Percentiles rank a stretch among this genome's conserved stretches.
Evolutionary conservation across 2,329 filamentous ascomycete species (phyloP).

Genomic region (Chaetomium strumarium): DNA sequence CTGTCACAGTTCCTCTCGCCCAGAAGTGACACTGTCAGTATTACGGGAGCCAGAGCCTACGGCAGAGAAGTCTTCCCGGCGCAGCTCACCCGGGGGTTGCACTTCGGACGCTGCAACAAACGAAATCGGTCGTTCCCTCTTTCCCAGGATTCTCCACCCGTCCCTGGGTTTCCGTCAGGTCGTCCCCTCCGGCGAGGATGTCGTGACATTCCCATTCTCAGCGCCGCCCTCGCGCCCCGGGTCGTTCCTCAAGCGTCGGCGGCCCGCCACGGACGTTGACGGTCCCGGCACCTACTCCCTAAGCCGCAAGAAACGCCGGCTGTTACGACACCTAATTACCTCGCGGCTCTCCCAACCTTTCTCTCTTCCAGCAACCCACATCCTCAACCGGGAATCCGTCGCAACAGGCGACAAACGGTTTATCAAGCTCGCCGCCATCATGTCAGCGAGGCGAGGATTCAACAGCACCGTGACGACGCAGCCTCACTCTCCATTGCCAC

Average conservation of each 20-base stretch:
- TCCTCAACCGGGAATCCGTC: constrained; percentile 53
- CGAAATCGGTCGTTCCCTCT: neutral
- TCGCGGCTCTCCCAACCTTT: constrained; percentile 65
- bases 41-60: neutral
- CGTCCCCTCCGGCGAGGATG: neutral
- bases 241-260: constrained; percentile 41
- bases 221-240: neutral
- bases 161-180: constrained; percentile 1
- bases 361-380: constrained; percentile 63
- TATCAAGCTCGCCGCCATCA: constrained; percentile 41
- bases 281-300: constrained; percentile 46
- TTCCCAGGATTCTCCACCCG: neutral
- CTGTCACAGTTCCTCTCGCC: neutral
- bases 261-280: constrained; percentile 53
- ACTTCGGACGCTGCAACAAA: neutral
- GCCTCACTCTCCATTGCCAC: neutral
- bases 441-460: constrained; percentile 31
- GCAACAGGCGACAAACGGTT: constrained; percentile 43
- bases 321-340: constrained; percentile 59
- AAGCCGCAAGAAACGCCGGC: constrained; percentile 60
- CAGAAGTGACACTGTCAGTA: constrained; percentile 7
- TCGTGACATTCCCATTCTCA: constrained; percentile 15
- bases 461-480: constrained; percentile 10
- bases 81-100: neutral
- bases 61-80: neutral